Conservation (phyloP, 139 green algal genomes). For the Haematococcus lacustris region DNA sequence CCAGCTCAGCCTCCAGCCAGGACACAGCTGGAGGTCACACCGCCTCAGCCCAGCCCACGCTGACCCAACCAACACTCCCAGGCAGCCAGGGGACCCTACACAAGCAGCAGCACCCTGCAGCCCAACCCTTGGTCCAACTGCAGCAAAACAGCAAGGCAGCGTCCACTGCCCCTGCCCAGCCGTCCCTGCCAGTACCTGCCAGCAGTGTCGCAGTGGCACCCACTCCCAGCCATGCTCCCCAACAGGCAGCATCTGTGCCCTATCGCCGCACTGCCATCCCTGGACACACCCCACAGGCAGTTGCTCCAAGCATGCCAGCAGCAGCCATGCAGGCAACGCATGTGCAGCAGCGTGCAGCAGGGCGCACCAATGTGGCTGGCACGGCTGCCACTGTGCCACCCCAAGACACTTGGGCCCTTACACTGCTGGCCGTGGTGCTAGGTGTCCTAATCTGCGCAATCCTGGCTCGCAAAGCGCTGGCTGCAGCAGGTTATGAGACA, state of each 20-base stretch:
- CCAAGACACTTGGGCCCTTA: constrained; percentile 20
- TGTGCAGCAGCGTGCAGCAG: neutral
- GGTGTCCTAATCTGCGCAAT: constrained; percentile 41
- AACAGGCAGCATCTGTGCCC: neutral
- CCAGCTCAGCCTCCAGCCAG: too few relatives aligned
- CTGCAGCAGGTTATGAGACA: constrained; percentile 9
- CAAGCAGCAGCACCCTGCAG: too few relatives aligned
- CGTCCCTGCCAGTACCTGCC: too few relatives aligned
- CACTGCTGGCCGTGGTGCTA: constrained; percentile 41
- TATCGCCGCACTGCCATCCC: too few relatives aligned
- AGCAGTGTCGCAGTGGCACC: neutral
- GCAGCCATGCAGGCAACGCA: neutral
- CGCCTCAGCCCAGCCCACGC: too few relatives aligned
- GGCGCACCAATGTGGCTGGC: neutral
- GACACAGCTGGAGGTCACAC: too few relatives aligned
- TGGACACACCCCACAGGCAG: neutral
- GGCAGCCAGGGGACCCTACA: too few relatives aligned
- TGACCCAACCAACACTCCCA: too few relatives aligned
- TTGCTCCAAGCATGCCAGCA: neutral
- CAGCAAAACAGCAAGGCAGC: too few relatives aligned
- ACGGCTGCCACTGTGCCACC: neutral
- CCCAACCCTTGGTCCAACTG: too few relatives aligned
- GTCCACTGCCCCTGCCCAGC: too few relatives aligned
- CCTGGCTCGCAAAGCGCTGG: constrained; percentile 39
- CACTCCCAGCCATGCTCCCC: neutral